Base-by-base conservation (phyloP, 2,329 filamentous ascomycete species). In the Rachicladosporium sp. region DNA sequence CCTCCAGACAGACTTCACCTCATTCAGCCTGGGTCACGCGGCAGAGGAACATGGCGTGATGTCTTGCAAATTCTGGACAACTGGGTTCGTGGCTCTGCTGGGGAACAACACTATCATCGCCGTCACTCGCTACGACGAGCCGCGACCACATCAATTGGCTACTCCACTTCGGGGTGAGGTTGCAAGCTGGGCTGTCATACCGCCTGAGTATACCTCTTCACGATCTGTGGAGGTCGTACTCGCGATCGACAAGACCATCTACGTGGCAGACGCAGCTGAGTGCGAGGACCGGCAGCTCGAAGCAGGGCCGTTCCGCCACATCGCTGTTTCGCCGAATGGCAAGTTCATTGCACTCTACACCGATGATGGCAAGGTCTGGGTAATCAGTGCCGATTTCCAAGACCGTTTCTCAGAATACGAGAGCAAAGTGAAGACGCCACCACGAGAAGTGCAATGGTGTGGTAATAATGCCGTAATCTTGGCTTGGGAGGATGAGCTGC, bases 401-500 rank as follows among this genome's bases (percentile, higher is more conserved):
- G 87, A 82, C 54, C 80, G 88, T 42, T 69, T 94, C 46, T 89
- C 87, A 56, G 88, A 96, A 62, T 89, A 96, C 56, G 79, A 94
- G 53, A 89, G 88, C 1, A 80, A 80, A 49, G 88, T 85, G 7
- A 82, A 81, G 58, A 93, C 86, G 4, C 71, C 80, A 1, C 91
- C 91, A 3, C 82, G 85, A 52, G 85, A 91, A 47, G 73, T 98
- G 45, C 81, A 91, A 52, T 98, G 91, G 91, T 98, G 91, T 59
- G 91, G 91, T 4, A 89, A 91, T 52, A 89, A 96, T 60, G 86
- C 88, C 10, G 82, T 91, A 3, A 76, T 94, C 21, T 77, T 98
- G 51, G 88, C 88, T 0, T 98, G 91, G 91, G 91, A 96, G 56
- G 91, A 98, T 55, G 91, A 98, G 60, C 80, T 98, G 3, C 91